Evolutionary conservation across 345 rosid species (phyloP).

Genomic region (Arabis alpina): DNA sequence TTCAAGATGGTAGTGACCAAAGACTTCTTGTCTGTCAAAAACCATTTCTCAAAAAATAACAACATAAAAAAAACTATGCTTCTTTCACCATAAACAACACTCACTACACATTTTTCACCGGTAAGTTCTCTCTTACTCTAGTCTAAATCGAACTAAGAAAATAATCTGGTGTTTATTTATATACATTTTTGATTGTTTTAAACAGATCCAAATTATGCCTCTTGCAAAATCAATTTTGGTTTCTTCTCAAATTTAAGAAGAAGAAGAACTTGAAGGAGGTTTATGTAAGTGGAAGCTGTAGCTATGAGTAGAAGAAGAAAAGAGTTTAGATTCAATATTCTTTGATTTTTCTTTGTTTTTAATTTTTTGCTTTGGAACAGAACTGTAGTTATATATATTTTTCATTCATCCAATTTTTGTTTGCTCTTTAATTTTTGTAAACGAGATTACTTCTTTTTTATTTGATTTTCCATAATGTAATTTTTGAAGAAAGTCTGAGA

Average conservation of each 20-base stretch:
- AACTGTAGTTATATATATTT: conserved; percentile 31
- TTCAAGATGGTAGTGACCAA: conserved; percentile 94
- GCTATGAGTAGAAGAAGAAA: conserved; percentile 40
- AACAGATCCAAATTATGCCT: conserved; percentile 30
- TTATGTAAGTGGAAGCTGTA: conserved; percentile 43
- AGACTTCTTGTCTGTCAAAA: conserved; percentile 95
- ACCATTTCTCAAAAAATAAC: conserved; percentile 80
- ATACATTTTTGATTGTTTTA: neutral
- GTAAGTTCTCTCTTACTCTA: conserved; percentile 26
- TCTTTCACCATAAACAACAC: conserved; percentile 36
- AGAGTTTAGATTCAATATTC: conserved; percentile 42
- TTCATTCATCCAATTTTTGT: conserved; percentile 41
- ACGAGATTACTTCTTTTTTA: conserved; percentile 9
- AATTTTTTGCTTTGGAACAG: conserved; percentile 22
- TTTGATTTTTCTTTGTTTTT: conserved; percentile 35
- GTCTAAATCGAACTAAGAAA: neutral
- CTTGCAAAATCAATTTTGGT: conserved; percentile 21
- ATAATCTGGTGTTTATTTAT: neutral
- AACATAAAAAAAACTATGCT: conserved; percentile 16
- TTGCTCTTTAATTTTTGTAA: conserved; percentile 30
- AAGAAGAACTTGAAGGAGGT: conserved; percentile 26
- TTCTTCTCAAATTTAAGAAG: neutral
- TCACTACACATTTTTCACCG: conserved; percentile 36
- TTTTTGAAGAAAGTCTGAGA: conserved; percentile 4
- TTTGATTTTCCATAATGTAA: conserved; percentile 17